These are phyloP conservation scores for Beauveria varroae DNA, from an alignment of 2,329 filamentous ascomycete species.

Conservation along the genomic window DNA sequence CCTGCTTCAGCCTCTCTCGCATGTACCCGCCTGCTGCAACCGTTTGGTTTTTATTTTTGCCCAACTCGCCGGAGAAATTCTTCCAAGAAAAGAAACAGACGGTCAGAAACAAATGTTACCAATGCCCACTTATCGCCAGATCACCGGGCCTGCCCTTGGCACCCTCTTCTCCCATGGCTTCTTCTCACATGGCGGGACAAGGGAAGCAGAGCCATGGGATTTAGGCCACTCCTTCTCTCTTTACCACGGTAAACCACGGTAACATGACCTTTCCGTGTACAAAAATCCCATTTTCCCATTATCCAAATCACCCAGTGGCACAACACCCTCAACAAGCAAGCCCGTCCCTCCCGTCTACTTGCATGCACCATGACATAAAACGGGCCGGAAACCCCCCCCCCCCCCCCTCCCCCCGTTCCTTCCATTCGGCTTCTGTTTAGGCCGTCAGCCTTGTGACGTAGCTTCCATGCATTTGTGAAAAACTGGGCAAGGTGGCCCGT, in stretches of 20 bases:
- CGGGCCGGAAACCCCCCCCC: not conserved
- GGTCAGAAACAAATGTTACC: not conserved
- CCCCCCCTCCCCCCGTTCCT: not conserved
- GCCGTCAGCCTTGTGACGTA: slow-evolving; percentile 10
- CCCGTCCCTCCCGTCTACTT: not conserved
- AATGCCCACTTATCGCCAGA: not conserved
- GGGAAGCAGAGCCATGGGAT: not conserved
- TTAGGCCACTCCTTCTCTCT: not conserved
- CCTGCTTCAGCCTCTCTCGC: no score
- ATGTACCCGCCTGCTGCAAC: no score
- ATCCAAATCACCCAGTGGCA: not conserved
- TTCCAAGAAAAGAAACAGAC: not conserved
- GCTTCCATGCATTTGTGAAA: not conserved
- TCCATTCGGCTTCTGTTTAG: not conserved
- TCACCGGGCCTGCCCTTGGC: not conserved
- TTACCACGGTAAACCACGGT: not conserved
- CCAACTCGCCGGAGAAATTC: no score
- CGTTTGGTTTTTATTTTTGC: no score
- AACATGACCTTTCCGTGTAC: not conserved
- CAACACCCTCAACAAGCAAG: not conserved
- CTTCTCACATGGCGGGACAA: no score
- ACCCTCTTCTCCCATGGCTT: not conserved
- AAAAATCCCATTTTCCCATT: not conserved
- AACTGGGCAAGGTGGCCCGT: not conserved
- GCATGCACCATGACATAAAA: slow-evolving; percentile 6